Evolutionary conservation across 352 stramenopile genomes (phyloP), one percentile per base, ranked within the genome.

Genomic region (Globisporangium radiosum): DNA sequence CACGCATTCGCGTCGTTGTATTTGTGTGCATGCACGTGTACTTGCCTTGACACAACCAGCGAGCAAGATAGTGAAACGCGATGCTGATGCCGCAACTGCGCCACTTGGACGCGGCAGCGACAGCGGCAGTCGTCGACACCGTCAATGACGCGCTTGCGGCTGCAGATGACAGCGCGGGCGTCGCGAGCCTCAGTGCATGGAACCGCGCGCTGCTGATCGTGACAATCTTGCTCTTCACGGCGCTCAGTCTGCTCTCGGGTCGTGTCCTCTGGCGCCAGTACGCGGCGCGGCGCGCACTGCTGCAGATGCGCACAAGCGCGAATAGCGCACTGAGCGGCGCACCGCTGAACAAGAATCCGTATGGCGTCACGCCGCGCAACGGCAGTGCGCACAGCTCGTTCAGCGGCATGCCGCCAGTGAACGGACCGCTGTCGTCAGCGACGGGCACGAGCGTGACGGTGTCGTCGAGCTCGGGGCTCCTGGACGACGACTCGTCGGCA

Each of bases 211-310:
- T 87, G 25, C 54, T 90, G 49, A 15, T 82, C 19, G 50, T 77
- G 15, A 87, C 78, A 38, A 78, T 90, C 59, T 49, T 76, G 42
- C 65, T 87, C 47, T 90, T 90, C 62, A 47, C 86, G n/a, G 54
- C 66, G 40, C 77, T 88, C 48, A 87, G 76, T 47, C 37, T 68
- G 19, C 63, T 90, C 59, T 86, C 78, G 0, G 81, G 81, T 1
- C 69, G 73, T 55, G 65, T 86, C 15, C 62, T 90, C 53, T 86
- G 68, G 57, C 48, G 56, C 5, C 73, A 84, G 45, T 76, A 81
- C 61, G 64, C 64, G 25, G 61, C 65, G 50, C 67, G 70, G 25
- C 68, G 71, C 5, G 70, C 64, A 19, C 60, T 71, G 52, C 52
- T 60, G 33, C 58, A 54, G 1, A 14, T 15, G 45, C 45, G 6